These are phyloP conservation scores for Lolium rigidum DNA, from an alignment of 176 grass and related monocot species.

Conservation along the genomic window DNA sequence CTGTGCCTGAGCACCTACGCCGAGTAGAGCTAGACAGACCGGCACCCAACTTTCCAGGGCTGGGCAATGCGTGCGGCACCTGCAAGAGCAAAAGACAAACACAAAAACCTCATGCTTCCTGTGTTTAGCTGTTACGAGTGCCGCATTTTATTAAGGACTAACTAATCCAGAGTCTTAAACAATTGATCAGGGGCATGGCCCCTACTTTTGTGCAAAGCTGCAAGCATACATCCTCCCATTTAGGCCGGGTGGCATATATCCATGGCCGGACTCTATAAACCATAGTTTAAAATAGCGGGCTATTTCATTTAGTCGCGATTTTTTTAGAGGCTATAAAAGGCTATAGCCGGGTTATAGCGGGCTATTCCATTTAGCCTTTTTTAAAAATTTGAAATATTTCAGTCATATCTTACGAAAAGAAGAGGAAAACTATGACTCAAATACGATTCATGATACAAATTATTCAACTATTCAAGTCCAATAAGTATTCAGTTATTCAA, in stretches of 20 bases:
- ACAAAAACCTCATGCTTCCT: background rate
- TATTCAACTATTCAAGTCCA: no score
- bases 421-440: no score
- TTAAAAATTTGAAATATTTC: no score
- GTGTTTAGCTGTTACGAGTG: background rate
- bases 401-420: no score
- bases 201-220: background rate
- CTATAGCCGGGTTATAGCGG: no score
- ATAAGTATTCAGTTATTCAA: no score
- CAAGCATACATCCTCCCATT: background rate
- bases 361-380: no score
- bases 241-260: background rate
- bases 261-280: no score
- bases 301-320: no score
- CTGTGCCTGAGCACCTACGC: background rate
- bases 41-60: background rate
- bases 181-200: background rate
- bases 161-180: background rate
- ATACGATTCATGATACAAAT: no score
- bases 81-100: background rate
- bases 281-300: no score
- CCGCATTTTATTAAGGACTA: background rate
- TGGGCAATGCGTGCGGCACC: background rate
- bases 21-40: background rate
- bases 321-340: no score